These are phyloP conservation scores for Fraxinus xanthoxyloides DNA, from an alignment of 305 asterid species.

Conservation along the genomic window DNA sequence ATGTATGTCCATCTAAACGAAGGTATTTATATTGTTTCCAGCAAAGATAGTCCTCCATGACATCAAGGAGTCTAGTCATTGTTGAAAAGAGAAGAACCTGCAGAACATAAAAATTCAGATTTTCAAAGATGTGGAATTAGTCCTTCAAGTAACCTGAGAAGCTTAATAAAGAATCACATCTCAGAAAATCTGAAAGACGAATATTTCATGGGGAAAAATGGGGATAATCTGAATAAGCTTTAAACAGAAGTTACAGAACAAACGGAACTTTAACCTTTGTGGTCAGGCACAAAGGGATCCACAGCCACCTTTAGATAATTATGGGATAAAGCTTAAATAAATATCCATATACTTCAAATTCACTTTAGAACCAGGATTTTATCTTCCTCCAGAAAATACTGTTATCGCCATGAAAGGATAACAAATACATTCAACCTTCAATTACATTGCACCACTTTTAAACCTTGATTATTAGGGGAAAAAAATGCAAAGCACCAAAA, in stretches of 20 bases:
- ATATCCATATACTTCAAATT: background rate
- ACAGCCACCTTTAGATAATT: background rate
- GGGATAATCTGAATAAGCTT: background rate
- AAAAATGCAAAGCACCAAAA: background rate
- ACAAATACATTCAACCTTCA: background rate
- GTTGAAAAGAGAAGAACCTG: constrained; percentile 98
- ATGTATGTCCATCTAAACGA: constrained; percentile 97
- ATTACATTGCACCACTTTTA: background rate
- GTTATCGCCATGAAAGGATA: background rate
- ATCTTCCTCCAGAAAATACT: constrained; percentile 9
- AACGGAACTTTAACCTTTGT: background rate
- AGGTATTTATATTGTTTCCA: constrained; percentile 93
- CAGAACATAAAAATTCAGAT: constrained; percentile 19
- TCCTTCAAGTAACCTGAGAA: background rate
- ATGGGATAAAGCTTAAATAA: background rate
- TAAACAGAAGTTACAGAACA: background rate
- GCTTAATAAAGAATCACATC: constrained; percentile 6
- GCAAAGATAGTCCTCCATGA: constrained; percentile 96
- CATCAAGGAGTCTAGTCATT: constrained; percentile 99
- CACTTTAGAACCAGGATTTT: constrained; percentile 3
- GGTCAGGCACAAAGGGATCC: background rate
- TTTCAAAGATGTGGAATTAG: background rate
- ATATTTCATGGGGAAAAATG: constrained; percentile 10
- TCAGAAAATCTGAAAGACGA: background rate
- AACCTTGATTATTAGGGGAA: background rate